These are phyloP conservation scores for Phoenix roebelenii DNA, from an alignment of 176 grass and related monocot species.

Conservation along the genomic window DNA sequence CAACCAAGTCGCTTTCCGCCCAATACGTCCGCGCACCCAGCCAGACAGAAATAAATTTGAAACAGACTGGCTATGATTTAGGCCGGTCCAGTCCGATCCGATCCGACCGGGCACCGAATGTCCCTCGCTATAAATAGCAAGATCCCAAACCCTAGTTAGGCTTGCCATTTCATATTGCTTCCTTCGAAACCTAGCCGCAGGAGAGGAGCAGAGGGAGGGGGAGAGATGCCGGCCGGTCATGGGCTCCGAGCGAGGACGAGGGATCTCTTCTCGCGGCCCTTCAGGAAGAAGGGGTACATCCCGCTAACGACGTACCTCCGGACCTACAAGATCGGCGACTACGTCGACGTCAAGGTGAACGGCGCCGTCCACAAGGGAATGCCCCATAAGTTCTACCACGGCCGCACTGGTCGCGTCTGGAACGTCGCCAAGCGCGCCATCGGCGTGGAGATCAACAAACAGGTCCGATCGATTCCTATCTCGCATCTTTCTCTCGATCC, in stretches of 20 bases:
- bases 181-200: neutral
- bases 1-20: no score
- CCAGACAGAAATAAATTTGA: no score
- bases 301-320: slow-evolving; percentile 7
- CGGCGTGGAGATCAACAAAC: slow-evolving; percentile 11
- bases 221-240: slow-evolving; percentile 3
- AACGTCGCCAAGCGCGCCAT: slow-evolving; percentile 10
- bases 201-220: neutral
- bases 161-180: no score
- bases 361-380: slow-evolving; percentile 13
- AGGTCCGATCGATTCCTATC: neutral
- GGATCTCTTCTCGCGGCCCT: slow-evolving; percentile 7
- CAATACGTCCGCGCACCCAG: no score
- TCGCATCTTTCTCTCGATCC: neutral
- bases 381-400: slow-evolving; percentile 10
- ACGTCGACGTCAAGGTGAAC: slow-evolving; percentile 12
- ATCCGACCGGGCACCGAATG: no score
- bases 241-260: neutral
- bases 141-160: no score
- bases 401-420: slow-evolving; percentile 6
- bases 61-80: no score
- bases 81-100: no score
- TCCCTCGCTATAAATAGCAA: no score
- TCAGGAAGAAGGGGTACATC: slow-evolving; percentile 9
- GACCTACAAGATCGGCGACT: slow-evolving; percentile 2